phyloP scores from a whole-genome alignment of 352 stramenopile species.

The Globisporangium okanoganense region DNA sequence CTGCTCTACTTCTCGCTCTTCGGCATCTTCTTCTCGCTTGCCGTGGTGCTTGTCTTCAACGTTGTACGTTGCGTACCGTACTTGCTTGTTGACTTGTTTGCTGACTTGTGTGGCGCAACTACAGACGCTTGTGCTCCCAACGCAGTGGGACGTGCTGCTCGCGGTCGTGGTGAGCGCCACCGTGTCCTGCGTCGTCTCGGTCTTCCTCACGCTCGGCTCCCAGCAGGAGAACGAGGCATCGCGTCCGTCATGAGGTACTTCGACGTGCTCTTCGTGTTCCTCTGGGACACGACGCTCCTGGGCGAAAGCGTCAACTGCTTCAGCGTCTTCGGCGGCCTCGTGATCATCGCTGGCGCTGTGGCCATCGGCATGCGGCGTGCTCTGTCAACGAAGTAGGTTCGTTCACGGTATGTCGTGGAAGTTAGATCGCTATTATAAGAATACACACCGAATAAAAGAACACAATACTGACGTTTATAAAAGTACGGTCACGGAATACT shows the following conservation, averaged over 20 bases:
- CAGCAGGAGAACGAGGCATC: conserved; percentile 56
- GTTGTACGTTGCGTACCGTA: conserved; percentile 17
- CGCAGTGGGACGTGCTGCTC: conserved; percentile 25
- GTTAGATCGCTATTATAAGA: no score
- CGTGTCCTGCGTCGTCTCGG: conserved; percentile 45
- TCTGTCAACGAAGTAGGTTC: conserved; percentile 18
- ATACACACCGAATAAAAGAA: not conserved
- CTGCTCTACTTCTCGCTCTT: conserved; percentile 42
- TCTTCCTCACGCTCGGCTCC: conserved; percentile 56
- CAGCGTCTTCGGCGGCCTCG: conserved; percentile 49
- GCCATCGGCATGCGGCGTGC: conserved; percentile 44
- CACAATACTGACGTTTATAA: not conserved
- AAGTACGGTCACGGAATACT: not conserved
- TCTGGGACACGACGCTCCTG: conserved; percentile 43
- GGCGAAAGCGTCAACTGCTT: conserved; percentile 48
- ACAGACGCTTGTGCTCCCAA: conserved; percentile 19
- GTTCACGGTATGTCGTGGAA: no score
- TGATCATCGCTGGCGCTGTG: conserved; percentile 50
- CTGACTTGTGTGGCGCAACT: not conserved
- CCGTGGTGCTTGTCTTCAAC: conserved; percentile 25
- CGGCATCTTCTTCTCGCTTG: conserved; percentile 23
- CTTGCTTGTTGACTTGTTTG: not conserved
- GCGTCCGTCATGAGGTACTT: conserved; percentile 69
- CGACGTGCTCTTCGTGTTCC: conserved; percentile 67
- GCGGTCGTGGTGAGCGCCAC: conserved; percentile 38